Base-by-base conservation (phyloP, 2,329 filamentous ascomycete species). In the Geosmithia morbida region DNA sequence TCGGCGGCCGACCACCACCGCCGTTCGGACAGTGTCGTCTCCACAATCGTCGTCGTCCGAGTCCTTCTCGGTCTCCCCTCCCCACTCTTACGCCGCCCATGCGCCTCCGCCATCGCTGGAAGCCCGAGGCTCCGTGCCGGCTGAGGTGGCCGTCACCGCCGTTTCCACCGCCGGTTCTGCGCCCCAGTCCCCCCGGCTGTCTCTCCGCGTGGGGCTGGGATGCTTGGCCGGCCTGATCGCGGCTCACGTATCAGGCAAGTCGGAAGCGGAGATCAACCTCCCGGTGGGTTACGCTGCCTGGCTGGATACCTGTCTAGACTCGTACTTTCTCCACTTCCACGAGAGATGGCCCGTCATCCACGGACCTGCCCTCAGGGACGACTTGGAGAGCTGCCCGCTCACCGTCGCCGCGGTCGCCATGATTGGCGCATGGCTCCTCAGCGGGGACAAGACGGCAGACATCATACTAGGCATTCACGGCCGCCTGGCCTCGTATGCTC, bases 261-360 rank as follows among this genome's bases (percentile, higher is more conserved):
- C 7, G 39, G 19, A 22, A n/a, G 7, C 44, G 26, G 30, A 33
- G 26, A 17, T 22, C n/a, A 18, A 18, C 13, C 26, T 18, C 2
- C 37, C 30, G 10, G 33, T 18, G 26, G n/a, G 18, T 4, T 20
- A 20, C 33, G 7, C 8, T 26, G 18, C 45, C 1, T 59, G 56
- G 57, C 50, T 56, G 3, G 43, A 50, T 14, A 49, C 48, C 3
- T 53, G 52, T 22, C 50, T 55, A 1, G 54, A 57, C 0, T 54
- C 59, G 0, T 74, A 68, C 37, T 59, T 71, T n/a, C 54, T 55
- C 0, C 50, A 57, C 0, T 66, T 70, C 29, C 67, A 70, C 48
- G 57, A 66, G 26, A 58, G 59, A 1, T 70, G 66, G 58, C 63
- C 68, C 6, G 53, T 68, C 2, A 52, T 71, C 3, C 66, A 68